Conservation (phyloP, 768 basidiomycete genomes). For the Hydnomerulius pinastri region DNA sequence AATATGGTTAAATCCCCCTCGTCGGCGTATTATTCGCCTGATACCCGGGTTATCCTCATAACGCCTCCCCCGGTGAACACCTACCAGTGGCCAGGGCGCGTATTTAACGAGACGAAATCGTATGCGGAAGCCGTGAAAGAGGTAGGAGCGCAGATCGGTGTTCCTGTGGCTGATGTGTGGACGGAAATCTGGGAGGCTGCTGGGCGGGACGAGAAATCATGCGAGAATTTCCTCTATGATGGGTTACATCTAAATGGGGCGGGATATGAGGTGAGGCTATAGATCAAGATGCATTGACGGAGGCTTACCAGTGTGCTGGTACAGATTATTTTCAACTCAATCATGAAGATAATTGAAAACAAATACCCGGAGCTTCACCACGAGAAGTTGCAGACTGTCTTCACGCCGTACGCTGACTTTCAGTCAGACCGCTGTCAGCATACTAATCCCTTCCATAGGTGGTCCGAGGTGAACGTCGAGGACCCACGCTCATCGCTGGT, state of each 20-base stretch:
- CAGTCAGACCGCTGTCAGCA: not conserved
- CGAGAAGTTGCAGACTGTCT: slow-evolving; percentile 57
- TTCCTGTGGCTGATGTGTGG: slow-evolving; percentile 78
- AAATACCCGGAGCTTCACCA: slow-evolving; percentile 71
- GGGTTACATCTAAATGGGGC: slow-evolving; percentile 79
- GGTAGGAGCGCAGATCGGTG: slow-evolving; percentile 53
- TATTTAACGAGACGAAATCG: slow-evolving; percentile 57
- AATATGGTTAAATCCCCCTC: slow-evolving; percentile 58
- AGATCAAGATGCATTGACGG: not conserved
- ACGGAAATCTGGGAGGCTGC: slow-evolving; percentile 70
- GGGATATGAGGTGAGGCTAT: slow-evolving; percentile 66
- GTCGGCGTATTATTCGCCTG: slow-evolving; percentile 67
- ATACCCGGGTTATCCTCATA: slow-evolving; percentile 76
- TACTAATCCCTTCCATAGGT: slow-evolving; percentile 19
- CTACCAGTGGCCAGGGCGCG: slow-evolving; percentile 53
- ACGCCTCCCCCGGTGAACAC: slow-evolving; percentile 85
- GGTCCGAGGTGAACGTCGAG: slow-evolving; percentile 22
- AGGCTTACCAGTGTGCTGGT: slow-evolving; percentile 2
- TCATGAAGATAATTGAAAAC: slow-evolving; percentile 57
- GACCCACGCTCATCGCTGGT: slow-evolving; percentile 23
- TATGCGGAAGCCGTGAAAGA: slow-evolving; percentile 75
- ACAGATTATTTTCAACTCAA: slow-evolving; percentile 65
- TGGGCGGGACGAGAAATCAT: slow-evolving; percentile 55
- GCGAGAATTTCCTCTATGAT: slow-evolving; percentile 61
- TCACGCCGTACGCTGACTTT: slow-evolving; percentile 54